Base-by-base conservation (phyloP, 495 filamentous ascomycete species). In the Pseudomonodictys pantanalensis region DNA sequence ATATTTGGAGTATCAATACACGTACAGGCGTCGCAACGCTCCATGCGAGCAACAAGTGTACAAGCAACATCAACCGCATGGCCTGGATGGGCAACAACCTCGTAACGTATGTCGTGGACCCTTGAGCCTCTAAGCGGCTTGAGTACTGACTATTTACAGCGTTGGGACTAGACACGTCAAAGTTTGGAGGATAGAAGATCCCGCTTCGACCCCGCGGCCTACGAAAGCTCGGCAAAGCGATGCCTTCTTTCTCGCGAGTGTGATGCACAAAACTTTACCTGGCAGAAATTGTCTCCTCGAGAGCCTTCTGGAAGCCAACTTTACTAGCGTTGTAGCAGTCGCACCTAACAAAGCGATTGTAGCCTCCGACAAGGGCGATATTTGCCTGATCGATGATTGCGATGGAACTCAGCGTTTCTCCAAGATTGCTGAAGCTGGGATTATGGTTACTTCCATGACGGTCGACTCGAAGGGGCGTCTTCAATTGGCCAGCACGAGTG, bases 21-120 rank as follows among this genome's bases (percentile, higher is more conserved):
- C 86, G 86, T 44, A 93, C 82, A n/a, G 93, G 92, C 7, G 79
- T 84, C n/a, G 88, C 90, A 20, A 90, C 79, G 67, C 76, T 98
- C 38, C 89, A 95, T 71, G 90, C 91, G 29, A 92, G 89, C 67
- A 97, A 96, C 69, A 92, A 93, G 71, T 97, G 93, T 74, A 97
- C 91, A 24, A 86, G 88, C 17, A 83, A 81, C 42, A 77, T 96
- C 64, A 86, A 84, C 35, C 83, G 85, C 26, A 92, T 96, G 79
- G 83, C 87, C 50, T 98, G 93, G 92, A 81, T 96, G 71, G 91
- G 91, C 17, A 79, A 76, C 51, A 79, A 71, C 30, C 70, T 91
- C 42, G 75, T 91, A 20, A 90, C 86, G 76, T 84, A 74, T 48
- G 80, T 77, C 1, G 7, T 53, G 26, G 28, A 42, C 50, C 30